A percentile compares a stretch with the other conserved stretches of the same genome.
Evolutionary conservation across 805 yeast genomes (phyloP).

Genomic region (Millerozyma miso): DNA sequence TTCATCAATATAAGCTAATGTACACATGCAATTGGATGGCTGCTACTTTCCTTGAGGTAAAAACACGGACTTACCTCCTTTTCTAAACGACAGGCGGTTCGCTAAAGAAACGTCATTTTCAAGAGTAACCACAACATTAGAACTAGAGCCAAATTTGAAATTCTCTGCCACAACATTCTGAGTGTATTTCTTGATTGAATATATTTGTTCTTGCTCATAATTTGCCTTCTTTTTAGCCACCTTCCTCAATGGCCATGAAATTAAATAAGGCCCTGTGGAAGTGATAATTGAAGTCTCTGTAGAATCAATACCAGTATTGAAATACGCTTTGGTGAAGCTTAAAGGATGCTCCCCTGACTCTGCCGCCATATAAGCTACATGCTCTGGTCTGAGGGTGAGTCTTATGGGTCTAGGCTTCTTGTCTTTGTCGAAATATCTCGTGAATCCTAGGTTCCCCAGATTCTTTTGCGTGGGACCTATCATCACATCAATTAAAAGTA

Average conservation of each 20-base stretch:
- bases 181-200: constrained; percentile 59
- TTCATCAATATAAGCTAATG: background rate
- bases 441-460: constrained; percentile 59
- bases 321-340: constrained; percentile 67
- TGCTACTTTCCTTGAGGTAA: background rate
- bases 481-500: constrained; percentile 64
- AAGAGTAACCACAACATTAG: constrained; percentile 67
- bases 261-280: constrained; percentile 76
- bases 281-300: constrained; percentile 72
- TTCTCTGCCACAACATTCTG: constrained; percentile 69
- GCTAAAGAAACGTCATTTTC: constrained; percentile 75
- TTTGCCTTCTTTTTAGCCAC: constrained; percentile 31
- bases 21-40: background rate
- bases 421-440: constrained; percentile 58
- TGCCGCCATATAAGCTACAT: constrained; percentile 56
- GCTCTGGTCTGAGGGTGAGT: constrained; percentile 66
- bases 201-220: constrained; percentile 42
- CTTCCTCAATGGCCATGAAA: constrained; percentile 72
- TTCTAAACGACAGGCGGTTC: constrained; percentile 52
- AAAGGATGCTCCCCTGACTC: constrained; percentile 47
- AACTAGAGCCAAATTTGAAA: constrained; percentile 69
- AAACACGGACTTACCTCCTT: constrained; percentile 35
- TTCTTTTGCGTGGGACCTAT: constrained; percentile 57
- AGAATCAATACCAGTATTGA: constrained; percentile 64
- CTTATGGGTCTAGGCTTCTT: constrained; percentile 67